Percentiles rank a stretch among this genome's conserved stretches.
Evolutionary conservation across 345 rosid genomes (phyloP).

Genomic region (Populus simonii): DNA sequence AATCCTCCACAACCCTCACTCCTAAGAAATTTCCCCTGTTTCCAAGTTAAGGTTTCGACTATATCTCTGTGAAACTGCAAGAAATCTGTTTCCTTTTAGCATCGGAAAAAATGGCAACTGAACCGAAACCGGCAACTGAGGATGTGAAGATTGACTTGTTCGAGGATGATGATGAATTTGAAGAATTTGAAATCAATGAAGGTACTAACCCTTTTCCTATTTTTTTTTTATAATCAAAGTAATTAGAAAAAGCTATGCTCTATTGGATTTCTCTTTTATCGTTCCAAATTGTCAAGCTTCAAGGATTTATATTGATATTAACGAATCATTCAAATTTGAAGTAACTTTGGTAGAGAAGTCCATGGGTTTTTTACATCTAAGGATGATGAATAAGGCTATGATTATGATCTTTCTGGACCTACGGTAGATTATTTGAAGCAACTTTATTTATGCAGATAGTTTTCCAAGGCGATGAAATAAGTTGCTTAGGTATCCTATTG

Average conservation of each 20-base stretch:
- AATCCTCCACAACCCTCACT: not conserved
- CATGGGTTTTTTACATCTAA: too few relatives aligned
- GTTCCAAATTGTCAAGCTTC: not conserved
- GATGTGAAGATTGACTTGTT: slow-evolving; percentile 84
- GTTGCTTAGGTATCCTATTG: too few relatives aligned
- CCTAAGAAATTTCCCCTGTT: not conserved
- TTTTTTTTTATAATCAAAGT: not conserved
- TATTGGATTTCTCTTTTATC: not conserved
- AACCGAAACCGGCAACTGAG: slow-evolving; percentile 49
- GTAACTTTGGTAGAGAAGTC: not conserved
- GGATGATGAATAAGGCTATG: not conserved
- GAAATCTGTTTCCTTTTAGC: not conserved
- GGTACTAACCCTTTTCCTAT: slow-evolving; percentile 23
- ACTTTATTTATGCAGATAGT: not conserved
- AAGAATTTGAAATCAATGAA: slow-evolving; percentile 70
- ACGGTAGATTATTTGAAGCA: not conserved
- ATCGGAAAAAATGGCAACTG: slow-evolving; percentile 47
- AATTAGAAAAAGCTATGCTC: not conserved
- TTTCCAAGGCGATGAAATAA: too few relatives aligned
- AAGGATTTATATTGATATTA: not conserved
- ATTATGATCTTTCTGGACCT: not conserved
- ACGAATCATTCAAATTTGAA: not conserved
- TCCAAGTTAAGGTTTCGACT: not conserved
- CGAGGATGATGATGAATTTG: slow-evolving; percentile 95
- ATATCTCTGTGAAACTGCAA: not conserved